Evolutionary conservation across 345 rosid species (phyloP), one percentile per base, ranked within the genome.

Genomic region (Populus euphratica): DNA sequence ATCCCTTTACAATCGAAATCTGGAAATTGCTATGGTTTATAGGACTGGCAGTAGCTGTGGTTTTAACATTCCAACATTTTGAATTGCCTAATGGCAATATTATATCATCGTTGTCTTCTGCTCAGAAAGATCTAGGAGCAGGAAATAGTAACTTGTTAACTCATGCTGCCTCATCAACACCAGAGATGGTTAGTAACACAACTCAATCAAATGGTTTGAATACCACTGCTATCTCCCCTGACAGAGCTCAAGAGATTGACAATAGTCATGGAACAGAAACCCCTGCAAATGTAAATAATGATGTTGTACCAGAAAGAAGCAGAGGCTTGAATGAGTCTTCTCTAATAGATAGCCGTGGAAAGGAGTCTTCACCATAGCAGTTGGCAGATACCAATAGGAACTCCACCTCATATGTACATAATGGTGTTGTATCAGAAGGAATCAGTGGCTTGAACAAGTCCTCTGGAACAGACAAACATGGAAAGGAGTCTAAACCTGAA

Each of bases 11-110:
- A 16, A 73, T 83, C 47, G 88, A 86, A 49, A 84, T 85, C 38
- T 83, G 87, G 91, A 90, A 77, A 83, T 74, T 83, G 81, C 80
- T 91, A 23, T 81, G 91, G 85, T 69, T 87, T 70, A 52, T 72
- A 74, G 92, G 83, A 72, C 13, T 83, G 6, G 73, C 78, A 70
- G 81, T 94, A 81, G 74, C 80, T 8, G 67, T 85, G 38, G 54
- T 89, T 65, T 36, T 85, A 23, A 23, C 80, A 64, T 83, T 93
- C 85, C 97, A 89, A 56, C 88, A 68, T 80, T 41, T 91, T 70
- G 92, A 90, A 68, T 86, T 93, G 39, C 94, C 90, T 1, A 81
- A 84, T 68, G 88, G 84, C 54, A 86, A 82, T 68, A 75, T 85
- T 81, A 70, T 87, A 3, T 82, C 87, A 20, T 81, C 86, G 59